Evolutionary conservation across 2,329 filamentous ascomycete species (phyloP).

Genomic region (Ophiocordyceps camponoti-saundersi): DNA sequence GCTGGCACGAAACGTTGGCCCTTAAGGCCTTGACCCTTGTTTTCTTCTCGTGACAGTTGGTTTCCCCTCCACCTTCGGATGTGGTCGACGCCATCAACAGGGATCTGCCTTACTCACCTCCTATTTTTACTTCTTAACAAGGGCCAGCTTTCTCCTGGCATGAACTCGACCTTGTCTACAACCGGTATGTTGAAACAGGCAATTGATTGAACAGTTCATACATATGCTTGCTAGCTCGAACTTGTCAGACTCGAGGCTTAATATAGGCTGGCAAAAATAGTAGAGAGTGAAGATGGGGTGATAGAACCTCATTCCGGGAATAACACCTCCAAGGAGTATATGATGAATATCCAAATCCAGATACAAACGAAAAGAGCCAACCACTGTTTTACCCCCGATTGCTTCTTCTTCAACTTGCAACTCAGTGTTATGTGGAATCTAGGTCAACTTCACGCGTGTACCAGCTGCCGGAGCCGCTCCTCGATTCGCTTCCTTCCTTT

Average conservation of each 20-base stretch:
- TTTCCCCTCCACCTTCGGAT: too few species aligned
- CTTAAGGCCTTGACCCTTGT: too few species aligned
- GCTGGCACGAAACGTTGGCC: too few species aligned
- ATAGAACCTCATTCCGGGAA: not conserved
- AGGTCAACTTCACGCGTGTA: constrained; percentile 17
- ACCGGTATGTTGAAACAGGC: not conserved
- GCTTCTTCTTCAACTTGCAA: not conserved
- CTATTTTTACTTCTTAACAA: too few species aligned
- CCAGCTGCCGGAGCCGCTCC: constrained; percentile 56
- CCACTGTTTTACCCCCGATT: not conserved
- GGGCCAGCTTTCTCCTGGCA: too few species aligned
- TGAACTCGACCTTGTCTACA: too few species aligned
- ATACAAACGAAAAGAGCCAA: not conserved
- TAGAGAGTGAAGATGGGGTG: not conserved
- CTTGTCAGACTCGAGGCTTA: not conserved
- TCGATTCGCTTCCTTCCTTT: constrained; percentile 63
- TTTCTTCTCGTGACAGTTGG: too few species aligned
- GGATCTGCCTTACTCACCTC: too few species aligned
- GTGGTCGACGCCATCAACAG: too few species aligned
- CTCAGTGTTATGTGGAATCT: not conserved
- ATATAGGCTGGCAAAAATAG: not conserved
- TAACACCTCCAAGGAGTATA: not conserved
- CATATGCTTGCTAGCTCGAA: not conserved
- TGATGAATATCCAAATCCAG: not conserved
- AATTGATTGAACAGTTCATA: not conserved